A percentile compares a stretch with the other conserved stretches of the same genome.
Conservation (phyloP, 345 rosid species). For the Gynandropsis gynandra region DNA sequence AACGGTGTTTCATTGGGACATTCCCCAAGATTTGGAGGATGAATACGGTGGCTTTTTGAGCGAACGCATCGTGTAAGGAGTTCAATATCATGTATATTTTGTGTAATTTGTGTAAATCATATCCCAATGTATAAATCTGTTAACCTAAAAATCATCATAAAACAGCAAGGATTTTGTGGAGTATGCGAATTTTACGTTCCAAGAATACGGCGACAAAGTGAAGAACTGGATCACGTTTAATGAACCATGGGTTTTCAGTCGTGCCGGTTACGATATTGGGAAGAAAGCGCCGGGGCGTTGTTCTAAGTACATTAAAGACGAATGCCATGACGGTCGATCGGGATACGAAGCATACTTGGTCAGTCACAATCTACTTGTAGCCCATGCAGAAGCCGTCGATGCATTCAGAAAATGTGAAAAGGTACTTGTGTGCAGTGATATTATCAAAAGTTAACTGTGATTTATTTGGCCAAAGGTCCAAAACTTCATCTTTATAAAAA, state of each 20-base stretch:
- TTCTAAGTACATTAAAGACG: constrained; percentile 22
- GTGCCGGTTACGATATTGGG: constrained; percentile 29
- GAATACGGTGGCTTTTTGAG: constrained; percentile 43
- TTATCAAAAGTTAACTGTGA: no score
- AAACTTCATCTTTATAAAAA: no score
- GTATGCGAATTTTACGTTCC: constrained; percentile 37
- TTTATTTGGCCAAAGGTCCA: no score
- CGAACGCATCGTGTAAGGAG: constrained; percentile 34
- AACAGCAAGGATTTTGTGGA: constrained; percentile 33
- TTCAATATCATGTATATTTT: no score
- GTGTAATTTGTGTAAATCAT: no score
- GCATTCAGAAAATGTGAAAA: constrained; percentile 26
- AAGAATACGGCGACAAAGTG: constrained; percentile 39
- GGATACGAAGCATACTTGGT: constrained; percentile 22
- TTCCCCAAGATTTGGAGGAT: constrained; percentile 40
- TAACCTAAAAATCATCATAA: not conserved
- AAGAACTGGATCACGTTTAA: constrained; percentile 44
- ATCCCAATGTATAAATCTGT: no score
- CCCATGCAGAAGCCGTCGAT: no score
- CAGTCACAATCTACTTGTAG: constrained; percentile 22
- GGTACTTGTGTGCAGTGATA: no score
- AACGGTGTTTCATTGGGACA: constrained; percentile 54
- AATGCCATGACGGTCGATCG: constrained; percentile 25
- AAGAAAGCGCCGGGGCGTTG: constrained; percentile 40
- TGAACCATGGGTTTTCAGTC: constrained; percentile 31